phyloP scores from a whole-genome alignment of 179 eudicot genomes.

The Drosera spatulata region DNA sequence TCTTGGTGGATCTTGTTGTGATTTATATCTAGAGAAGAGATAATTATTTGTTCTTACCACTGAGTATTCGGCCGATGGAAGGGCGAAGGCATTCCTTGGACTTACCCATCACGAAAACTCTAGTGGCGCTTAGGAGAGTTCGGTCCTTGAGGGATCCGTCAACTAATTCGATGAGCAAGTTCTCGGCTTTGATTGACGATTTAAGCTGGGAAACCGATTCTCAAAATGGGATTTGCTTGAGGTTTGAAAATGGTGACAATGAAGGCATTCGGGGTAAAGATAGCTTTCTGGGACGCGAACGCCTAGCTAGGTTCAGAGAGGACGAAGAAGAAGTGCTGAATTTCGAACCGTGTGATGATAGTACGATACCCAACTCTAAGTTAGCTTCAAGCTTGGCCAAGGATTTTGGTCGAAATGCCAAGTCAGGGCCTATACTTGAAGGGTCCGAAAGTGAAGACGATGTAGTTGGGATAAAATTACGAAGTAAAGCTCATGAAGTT shows the following conservation, averaged over 20 bases:
- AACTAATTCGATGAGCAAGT: conserved; percentile 71
- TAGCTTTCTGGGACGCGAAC: conserved; percentile 18
- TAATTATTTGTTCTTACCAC: background rate
- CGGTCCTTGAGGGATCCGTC: conserved; percentile 94
- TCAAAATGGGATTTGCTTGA: conserved; percentile 56
- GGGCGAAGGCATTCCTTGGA: conserved; percentile 90
- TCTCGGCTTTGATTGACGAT: conserved; percentile 45
- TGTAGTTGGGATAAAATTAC: conserved; percentile 16
- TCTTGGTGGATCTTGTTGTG: conserved; percentile 1
- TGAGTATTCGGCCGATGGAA: conserved; percentile 37
- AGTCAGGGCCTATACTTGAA: background rate
- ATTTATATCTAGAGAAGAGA: background rate
- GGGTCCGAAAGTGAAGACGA: conserved; percentile 12
- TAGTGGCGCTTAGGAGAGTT: conserved; percentile 86
- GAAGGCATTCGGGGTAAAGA: conserved; percentile 17
- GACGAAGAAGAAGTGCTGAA: conserved; percentile 19
- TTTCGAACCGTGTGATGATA: conserved; percentile 16
- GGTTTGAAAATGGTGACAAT: conserved; percentile 34
- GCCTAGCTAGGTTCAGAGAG: conserved; percentile 27
- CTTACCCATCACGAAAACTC: conserved; percentile 68
- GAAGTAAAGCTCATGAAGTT: conserved; percentile 16
- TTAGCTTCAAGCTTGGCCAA: conserved; percentile 6
- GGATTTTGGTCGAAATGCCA: conserved; percentile 13
- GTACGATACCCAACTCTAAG: conserved; percentile 14
- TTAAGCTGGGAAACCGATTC: conserved; percentile 83